Evolutionary conservation across 495 filamentous ascomycete genomes (phyloP).

Genomic region (Penicillium turbatum): DNA sequence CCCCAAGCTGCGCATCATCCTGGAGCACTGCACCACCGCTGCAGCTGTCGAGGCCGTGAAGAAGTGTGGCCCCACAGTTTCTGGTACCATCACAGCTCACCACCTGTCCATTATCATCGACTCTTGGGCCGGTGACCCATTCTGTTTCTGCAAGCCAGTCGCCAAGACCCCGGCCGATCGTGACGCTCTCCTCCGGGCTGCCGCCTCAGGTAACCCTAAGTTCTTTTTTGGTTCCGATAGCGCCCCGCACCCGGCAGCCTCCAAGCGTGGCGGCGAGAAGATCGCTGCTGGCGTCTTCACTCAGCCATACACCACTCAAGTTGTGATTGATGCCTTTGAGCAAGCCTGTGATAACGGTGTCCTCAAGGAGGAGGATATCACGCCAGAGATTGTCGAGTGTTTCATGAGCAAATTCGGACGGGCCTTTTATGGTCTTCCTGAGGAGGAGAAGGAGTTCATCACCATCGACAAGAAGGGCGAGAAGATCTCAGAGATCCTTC

Average conservation of each 20-base stretch:
- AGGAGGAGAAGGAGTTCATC: slow-evolving; percentile 53
- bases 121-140: slow-evolving; percentile 68
- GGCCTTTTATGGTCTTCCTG: slow-evolving; percentile 59
- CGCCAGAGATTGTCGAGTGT: slow-evolving; percentile 61
- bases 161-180: slow-evolving; percentile 73
- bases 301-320: slow-evolving; percentile 76
- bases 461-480: slow-evolving; percentile 58
- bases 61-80: slow-evolving; percentile 68
- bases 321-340: slow-evolving; percentile 70
- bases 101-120: slow-evolving; percentile 77
- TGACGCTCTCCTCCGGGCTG: slow-evolving; percentile 66
- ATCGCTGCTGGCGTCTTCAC: slow-evolving; percentile 86
- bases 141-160: slow-evolving; percentile 85
- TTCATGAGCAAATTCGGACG: slow-evolving; percentile 76
- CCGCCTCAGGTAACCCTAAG: slow-evolving; percentile 62
- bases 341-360: slow-evolving; percentile 62
- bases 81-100: slow-evolving; percentile 63
- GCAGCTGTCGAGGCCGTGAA: slow-evolving; percentile 76
- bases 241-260: slow-evolving; percentile 69
- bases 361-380: slow-evolving; percentile 63
- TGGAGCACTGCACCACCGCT: slow-evolving; percentile 75
- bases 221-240: slow-evolving; percentile 76
- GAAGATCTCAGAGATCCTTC: slow-evolving; percentile 50
- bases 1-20: slow-evolving; percentile 74
- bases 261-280: slow-evolving; percentile 64